These are phyloP conservation scores for Pugionium cornutum DNA, from an alignment of 345 rosid genomes.

Conservation along the genomic window DNA sequence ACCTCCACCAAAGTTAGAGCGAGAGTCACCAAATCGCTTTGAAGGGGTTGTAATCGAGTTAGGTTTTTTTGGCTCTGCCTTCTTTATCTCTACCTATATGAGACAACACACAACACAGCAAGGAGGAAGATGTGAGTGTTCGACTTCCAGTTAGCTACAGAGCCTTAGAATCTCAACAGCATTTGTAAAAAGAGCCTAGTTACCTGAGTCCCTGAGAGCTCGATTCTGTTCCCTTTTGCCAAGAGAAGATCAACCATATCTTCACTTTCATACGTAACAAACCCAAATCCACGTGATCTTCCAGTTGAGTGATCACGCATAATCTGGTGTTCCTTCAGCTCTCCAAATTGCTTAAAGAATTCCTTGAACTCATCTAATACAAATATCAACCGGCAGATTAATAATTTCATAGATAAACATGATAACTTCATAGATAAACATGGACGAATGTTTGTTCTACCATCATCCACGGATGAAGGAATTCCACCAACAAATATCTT, in stretches of 20 bases:
- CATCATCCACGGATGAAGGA: slow-evolving; percentile 80
- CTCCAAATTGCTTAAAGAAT: slow-evolving; percentile 70
- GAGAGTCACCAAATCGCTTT: slow-evolving; percentile 59
- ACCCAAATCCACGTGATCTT: slow-evolving; percentile 86
- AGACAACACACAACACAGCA: neutral
- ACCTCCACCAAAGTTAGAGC: slow-evolving; percentile 60
- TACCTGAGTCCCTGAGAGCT: slow-evolving; percentile 70
- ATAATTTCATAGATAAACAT: slow-evolving; percentile 3
- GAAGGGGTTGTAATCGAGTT: slow-evolving; percentile 67
- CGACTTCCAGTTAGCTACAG: slow-evolving; percentile 5
- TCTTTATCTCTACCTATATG: slow-evolving; percentile 91
- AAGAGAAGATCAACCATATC: slow-evolving; percentile 70
- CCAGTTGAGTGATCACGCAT: slow-evolving; percentile 72
- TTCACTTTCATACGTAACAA: slow-evolving; percentile 67
- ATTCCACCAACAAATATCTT: slow-evolving; percentile 98
- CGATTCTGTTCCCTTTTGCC: slow-evolving; percentile 66
- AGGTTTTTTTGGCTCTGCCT: slow-evolving; percentile 94
- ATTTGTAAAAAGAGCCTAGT: neutral
- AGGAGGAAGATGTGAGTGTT: slow-evolving; percentile 6
- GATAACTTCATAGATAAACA: no score
- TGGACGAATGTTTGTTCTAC: slow-evolving; percentile 38
- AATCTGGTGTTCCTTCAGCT: slow-evolving; percentile 69
- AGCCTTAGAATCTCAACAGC: neutral
- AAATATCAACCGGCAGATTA: slow-evolving; percentile 28
- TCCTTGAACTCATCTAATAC: slow-evolving; percentile 74